Evolutionary conservation across 805 yeast genomes (phyloP).

Genomic region (Jamesozyma piceae): DNA sequence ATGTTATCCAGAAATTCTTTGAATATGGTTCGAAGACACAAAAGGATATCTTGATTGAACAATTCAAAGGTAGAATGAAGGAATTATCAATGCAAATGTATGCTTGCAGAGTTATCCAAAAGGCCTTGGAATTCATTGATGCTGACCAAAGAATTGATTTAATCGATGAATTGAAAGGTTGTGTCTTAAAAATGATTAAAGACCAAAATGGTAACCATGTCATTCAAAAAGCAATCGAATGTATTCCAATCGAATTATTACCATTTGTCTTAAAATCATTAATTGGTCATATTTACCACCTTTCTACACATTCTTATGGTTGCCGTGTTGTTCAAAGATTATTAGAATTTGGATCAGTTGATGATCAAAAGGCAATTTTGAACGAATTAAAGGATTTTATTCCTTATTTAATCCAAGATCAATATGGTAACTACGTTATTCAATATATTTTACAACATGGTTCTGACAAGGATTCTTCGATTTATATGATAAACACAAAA

Average conservation of each 20-base stretch:
- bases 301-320: constrained; percentile 94
- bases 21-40: constrained; percentile 73
- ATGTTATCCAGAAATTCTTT: constrained; percentile 89
- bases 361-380: constrained; percentile 60
- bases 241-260: constrained; percentile 60
- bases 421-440: constrained; percentile 94
- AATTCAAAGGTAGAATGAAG: constrained; percentile 53
- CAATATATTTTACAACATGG: constrained; percentile 77
- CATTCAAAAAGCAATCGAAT: constrained; percentile 87
- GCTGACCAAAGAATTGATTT: constrained; percentile 57
- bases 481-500: constrained; percentile 34
- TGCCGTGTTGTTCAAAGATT: constrained; percentile 93
- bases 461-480: constrained; percentile 13
- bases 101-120: constrained; percentile 94
- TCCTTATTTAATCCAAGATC: constrained; percentile 79
- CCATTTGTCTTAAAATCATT: constrained; percentile 67
- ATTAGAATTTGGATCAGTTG: constrained; percentile 62
- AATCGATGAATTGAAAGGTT: constrained; percentile 58
- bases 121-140: constrained; percentile 70
- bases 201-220: constrained; percentile 99
- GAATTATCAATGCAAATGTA: constrained; percentile 86
- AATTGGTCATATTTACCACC: constrained; percentile 61
- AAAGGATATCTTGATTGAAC: constrained; percentile 52
- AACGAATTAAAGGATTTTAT: constrained; percentile 64
- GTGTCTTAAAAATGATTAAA: constrained; percentile 62